phyloP scores from a whole-genome alignment of 805 yeast species.

The Candida quercuum region DNA sequence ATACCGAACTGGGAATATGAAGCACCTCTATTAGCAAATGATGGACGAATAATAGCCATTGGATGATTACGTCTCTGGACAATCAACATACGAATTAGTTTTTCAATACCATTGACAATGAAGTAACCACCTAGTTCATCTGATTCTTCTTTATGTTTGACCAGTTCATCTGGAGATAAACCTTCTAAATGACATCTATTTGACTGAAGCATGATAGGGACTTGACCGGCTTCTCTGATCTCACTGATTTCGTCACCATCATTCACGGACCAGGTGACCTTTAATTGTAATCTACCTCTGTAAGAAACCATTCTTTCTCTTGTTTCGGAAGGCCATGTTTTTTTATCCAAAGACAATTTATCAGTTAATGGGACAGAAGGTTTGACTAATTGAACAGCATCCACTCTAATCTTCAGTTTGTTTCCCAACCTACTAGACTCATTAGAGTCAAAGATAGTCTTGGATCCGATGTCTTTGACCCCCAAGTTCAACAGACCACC shows the following conservation, averaged over 20 bases:
- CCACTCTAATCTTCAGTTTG: conserved; percentile 79
- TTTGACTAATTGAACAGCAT: conserved; percentile 78
- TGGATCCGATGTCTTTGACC: conserved; percentile 82
- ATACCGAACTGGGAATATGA: conserved; percentile 86
- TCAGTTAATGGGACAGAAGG: conserved; percentile 73
- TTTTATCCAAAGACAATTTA: conserved; percentile 70
- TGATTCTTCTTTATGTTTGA: conserved; percentile 75
- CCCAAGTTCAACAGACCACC: conserved; percentile 85
- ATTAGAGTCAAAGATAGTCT: conserved; percentile 77
- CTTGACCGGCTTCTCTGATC: conserved; percentile 82
- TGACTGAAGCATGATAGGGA: conserved; percentile 87
- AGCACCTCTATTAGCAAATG: conserved; percentile 91
- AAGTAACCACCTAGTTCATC: conserved; percentile 98
- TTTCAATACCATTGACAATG: conserved; percentile 91
- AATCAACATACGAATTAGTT: conserved; percentile 92
- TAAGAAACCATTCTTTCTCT: conserved; percentile 87
- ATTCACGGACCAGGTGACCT: conserved; percentile 81
- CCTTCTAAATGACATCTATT: conserved; percentile 89
- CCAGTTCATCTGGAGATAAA: conserved; percentile 77
- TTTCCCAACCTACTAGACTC: conserved; percentile 74
- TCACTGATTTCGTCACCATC: conserved; percentile 80
- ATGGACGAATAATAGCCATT: conserved; percentile 94
- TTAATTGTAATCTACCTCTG: conserved; percentile 70
- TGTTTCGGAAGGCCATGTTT: conserved; percentile 78
- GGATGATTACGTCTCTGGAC: conserved; percentile 98